Evolutionary conservation across 352 stramenopile species (phyloP), one percentile per base, ranked within the genome.

Genomic region (Phytopythium mirpurense): DNA sequence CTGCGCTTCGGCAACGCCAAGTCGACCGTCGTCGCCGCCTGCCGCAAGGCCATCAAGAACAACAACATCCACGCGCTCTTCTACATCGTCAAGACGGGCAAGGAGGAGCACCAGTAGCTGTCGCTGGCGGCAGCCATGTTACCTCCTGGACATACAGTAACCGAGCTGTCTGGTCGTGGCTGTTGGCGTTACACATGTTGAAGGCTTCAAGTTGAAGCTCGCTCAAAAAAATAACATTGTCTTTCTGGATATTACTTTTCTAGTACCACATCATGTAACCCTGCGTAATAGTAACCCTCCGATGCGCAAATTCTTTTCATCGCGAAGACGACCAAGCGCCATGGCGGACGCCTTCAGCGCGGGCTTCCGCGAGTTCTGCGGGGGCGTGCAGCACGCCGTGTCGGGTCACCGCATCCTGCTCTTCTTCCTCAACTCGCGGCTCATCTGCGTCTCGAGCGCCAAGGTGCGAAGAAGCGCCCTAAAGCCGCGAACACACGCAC

Each of bases 1-100:
- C 68, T 97, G 31, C 86, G 90, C 43, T 88, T 95, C 42, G 90
- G 86, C 29, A 81, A 79, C 29, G 73, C 85, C 21, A 96, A 96
- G 70, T 78, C 81, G 26, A 83, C 70, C 12, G 82, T 94, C 53
- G 82, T 96, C 36, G 66, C 85, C 12, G 83, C 83, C 36, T 93
- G 83, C 52, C 79, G 87, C 54, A 91, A 93, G 57, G 83, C 86
- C 31, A 92, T 95, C 69, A 94, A 95, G 66, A 90, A 89, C 70
- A 95, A 90, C 72, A 92, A 90, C 70, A 87, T 90, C 45, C 80
- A 91, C 55, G 78, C 77, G 34, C 67, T 93, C 18, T 92, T 93
- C 47, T 90, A 91, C 64, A 91, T 91, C 50, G 70, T 95, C 56
- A 92, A 89, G 61, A 90, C 80, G 2, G 82, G 80, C 35, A 88